Evolutionary conservation across 1,284 basidiomycete species (phyloP), one percentile per base, ranked within the genome.

Genomic region (Pseudozyma sp.): DNA sequence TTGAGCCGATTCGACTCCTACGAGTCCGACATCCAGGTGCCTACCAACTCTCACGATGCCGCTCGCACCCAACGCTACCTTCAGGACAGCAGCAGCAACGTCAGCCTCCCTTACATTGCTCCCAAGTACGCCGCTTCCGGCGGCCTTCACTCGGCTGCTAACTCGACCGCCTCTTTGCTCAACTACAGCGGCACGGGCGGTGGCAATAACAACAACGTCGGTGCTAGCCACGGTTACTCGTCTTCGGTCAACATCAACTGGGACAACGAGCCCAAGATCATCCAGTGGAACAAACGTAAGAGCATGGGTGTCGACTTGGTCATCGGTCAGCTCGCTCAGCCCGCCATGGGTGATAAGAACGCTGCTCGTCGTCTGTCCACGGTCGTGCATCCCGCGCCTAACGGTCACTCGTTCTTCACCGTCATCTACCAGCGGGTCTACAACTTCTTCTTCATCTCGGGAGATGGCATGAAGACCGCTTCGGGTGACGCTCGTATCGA

Each of bases 401-500:
- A 71, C 19, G 62, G 56, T 2, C 68, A 71, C 43, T 71, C 68
- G 61, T 71, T 71, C 62, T 44, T 71, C 24, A 66, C 68, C 16
- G 52, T 71, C 30, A 50, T 71, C 62, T 71, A 64, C 52, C 54
- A 53, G 33, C 49, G 68, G 19, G 10, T 66, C 24, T 61, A 65
- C 62, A 55, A 62, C 57, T 71, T 60, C 46, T 66, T 71, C 62
- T 71, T 71, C 62, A 71, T 71, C 51, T 54, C 54, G 4, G 68
- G 62, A 13, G 62, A 66, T 30, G 62, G 68, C 34, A 57, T 71
- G 54, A 71, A 71, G 62, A 71, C 68, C 2, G 68, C 68, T 14
- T 33, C 65, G 4, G 76, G 76, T 52, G 73, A 68, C 19, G 59
- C 63, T 14, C 65, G 76, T 61, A 75, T 81, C 68, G 79, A 81